Evolutionary conservation across 176 grass and related monocot species (phyloP), one percentile per base, ranked within the genome.

Genomic region (Aechmea fasciata): DNA sequence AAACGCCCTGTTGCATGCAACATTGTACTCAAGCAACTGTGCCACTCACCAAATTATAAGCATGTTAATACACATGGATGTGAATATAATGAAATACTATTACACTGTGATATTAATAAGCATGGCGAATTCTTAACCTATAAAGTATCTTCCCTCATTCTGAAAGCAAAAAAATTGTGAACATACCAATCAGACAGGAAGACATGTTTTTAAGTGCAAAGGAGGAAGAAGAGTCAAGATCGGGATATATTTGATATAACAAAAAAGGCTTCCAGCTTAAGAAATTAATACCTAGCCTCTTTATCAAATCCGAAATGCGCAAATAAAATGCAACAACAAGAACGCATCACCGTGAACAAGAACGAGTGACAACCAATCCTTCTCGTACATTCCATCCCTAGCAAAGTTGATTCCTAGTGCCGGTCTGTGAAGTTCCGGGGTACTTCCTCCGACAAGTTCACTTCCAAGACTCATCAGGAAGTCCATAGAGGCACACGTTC

Each of bases 361-460:
- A 80, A 96, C 88, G 72, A 96, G 81, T 0, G 92, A 83, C 64
- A 91, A 78, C 92, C 92, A 96, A 70, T 96, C 92, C 83, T 96
- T 92, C 67, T 89, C 88, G 53, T 82, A 87, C 92, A 96, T 96
- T 11, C 92, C 92, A 87, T 96, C 92, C 78, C 88, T 91, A 15
- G 92, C 88, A 47, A 96, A 96, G 80, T 96, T 96, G 76, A 96
- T 96, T 80, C 92, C 92, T 48, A 92, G 79, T 63, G 88, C 92
- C 64, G 92, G 92, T 71, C 92, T 88, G 54, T 88, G 92, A 74
- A 96, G 87, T 75, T 96, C 92, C 29, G 85, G 77, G 92, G 92
- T 25, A 96, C 92, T 82, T 96, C 88, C 75, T 96, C 92, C 69
- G 92, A 88, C 66, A 96, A 87, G 51, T 82, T 86, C 59, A 96